Base-by-base conservation (phyloP, 495 filamentous ascomycete genomes). In the Penicillium alfredii region DNA sequence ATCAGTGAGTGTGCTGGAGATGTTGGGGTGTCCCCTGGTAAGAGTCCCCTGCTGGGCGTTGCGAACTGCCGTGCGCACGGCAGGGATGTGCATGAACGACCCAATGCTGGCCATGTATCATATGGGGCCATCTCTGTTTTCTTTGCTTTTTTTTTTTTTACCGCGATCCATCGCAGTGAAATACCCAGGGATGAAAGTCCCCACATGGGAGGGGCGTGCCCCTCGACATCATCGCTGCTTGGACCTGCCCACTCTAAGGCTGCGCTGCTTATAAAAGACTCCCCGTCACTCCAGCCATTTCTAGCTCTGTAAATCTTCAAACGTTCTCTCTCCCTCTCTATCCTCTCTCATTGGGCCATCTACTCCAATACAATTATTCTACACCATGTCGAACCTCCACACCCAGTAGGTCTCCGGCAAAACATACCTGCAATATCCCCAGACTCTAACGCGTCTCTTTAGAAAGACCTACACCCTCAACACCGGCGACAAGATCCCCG, bases 401-500 rank as follows among this genome's bases (percentile, higher is more conserved):
- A 69, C 64, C 32, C 56, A 69, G 62, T 69, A 59, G 47, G 63
- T 44, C 19, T 18, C 4, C 30, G 25, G 25, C 8, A n/a, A n/a
- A n/a, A n/a, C n/a, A n/a, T n/a, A n/a, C 21, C 15, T 29, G 5
- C 7, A 8, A 8, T 8, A 6, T 14, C 8, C 5, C 14, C 20
- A 31, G 21, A 9, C 19, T 12, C 23, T 45, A 40, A 47, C 44
- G 4, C 0, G 8, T n/a, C 18, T 17, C 30, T 38, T 34, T 20
- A 72, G 68, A 45, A 79, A 81, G 60, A 77, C 73, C 18, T 83
- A 73, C 64, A 84, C 77, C 51, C 82, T 90, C 48, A 88, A 88
- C 68, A 85, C 83, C 15, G 84, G 85, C 19, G 76, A 63, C 58
- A 76, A 80, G 61, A 89, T 93, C 46, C 88, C 86, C 14, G 82